Evolutionary conservation across 106 monocot species (phyloP).

Genomic region (Dactylorhiza incarnata): DNA sequence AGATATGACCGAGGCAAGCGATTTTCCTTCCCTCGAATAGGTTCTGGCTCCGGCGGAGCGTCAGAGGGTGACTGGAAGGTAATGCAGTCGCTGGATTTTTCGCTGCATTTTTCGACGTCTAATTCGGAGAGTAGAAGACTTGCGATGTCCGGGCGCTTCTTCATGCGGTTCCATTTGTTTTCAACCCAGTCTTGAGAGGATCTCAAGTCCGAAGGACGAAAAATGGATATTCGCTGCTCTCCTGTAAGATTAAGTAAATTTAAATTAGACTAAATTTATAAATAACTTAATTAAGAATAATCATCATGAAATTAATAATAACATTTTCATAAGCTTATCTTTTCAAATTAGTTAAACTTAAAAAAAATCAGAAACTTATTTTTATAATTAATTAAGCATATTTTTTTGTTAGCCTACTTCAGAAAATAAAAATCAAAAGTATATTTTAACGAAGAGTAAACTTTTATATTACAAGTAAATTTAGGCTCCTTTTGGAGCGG

Average conservation of each 20-base stretch:
- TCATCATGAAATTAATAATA: neutral
- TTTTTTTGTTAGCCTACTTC: too few relatives aligned
- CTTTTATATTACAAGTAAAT: too few relatives aligned
- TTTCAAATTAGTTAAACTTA: too few relatives aligned
- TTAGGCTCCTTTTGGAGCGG: too few relatives aligned
- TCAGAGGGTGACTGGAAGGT: constrained; percentile 1
- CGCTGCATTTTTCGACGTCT: constrained; percentile 3
- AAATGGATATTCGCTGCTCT: constrained; percentile 8
- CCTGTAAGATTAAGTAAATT: constrained; percentile 18
- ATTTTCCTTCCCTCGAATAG: neutral
- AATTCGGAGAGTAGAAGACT: constrained; percentile 1
- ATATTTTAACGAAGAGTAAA: too few relatives aligned
- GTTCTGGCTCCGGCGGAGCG: neutral
- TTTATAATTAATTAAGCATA: too few relatives aligned
- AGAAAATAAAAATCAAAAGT: too few relatives aligned
- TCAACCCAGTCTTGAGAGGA: constrained; percentile 19
- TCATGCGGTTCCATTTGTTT: constrained; percentile 15
- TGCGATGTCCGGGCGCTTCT: neutral
- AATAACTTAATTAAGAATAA: neutral
- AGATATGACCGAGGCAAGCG: neutral
- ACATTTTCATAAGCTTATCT: too few relatives aligned
- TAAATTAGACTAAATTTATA: neutral
- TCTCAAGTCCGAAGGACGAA: constrained; percentile 9
- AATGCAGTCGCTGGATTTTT: neutral
- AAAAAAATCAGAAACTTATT: neutral